Conservation (phyloP, 768 basidiomycete genomes). For the Termitomyces sp. region DNA sequence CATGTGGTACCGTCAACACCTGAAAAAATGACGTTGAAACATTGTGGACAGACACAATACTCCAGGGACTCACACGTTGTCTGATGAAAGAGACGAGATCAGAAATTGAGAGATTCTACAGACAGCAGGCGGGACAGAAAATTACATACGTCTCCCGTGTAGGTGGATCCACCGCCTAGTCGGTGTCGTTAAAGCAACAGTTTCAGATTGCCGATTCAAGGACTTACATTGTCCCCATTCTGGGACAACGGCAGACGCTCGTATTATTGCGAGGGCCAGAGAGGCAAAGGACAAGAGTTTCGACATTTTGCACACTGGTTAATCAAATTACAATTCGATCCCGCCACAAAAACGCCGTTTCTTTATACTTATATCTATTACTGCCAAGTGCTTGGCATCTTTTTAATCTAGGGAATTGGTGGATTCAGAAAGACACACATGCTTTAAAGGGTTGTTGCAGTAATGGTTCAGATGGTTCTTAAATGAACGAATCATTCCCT, state of each 20-base stretch:
- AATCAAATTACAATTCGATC: background rate
- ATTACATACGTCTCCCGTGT: background rate
- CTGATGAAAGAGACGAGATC: background rate
- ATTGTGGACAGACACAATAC: background rate
- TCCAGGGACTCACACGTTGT: background rate
- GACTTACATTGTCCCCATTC: background rate
- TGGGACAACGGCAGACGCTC: background rate
- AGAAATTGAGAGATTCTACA: too few relatives aligned
- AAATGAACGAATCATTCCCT: background rate
- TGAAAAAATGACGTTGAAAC: background rate
- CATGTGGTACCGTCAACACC: background rate
- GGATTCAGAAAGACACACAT: background rate
- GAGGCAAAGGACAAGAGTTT: background rate
- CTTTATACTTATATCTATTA: background rate
- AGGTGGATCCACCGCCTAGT: background rate
- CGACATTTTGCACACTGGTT: background rate
- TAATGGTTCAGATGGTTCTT: background rate
- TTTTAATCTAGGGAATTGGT: background rate
- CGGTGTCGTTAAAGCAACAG: background rate
- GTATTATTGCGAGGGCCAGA: background rate
- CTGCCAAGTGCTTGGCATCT: background rate
- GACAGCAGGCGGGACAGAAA: background rate
- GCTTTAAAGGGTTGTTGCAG: background rate
- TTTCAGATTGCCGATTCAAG: background rate
- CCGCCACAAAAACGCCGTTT: background rate